A percentile compares a stretch with the other conserved stretches of the same genome.
Conservation (phyloP, 2,329 filamentous ascomycete species). For the Davidsoniella australis region DNA sequence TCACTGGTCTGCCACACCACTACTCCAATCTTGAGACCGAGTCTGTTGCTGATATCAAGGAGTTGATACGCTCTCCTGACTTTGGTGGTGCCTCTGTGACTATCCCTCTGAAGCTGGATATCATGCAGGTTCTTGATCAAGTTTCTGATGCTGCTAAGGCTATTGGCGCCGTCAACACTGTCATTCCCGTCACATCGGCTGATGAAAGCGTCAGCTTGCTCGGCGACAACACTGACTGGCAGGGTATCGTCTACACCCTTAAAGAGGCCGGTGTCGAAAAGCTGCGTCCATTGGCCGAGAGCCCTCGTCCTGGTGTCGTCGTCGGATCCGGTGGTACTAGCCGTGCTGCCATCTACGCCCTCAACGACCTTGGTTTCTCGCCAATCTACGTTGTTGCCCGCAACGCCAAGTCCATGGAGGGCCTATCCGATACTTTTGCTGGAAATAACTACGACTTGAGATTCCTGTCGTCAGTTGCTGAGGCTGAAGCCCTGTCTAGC, state of each 20-base stretch:
- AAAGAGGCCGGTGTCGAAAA: conserved; percentile 44
- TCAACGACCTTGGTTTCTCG: conserved; percentile 66
- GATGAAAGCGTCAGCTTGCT: conserved; percentile 27
- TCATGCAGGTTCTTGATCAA: conserved; percentile 66
- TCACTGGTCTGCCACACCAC: conserved; percentile 66
- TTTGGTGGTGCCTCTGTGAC: conserved; percentile 94
- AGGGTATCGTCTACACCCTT: conserved; percentile 72
- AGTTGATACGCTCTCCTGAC: conserved; percentile 48
- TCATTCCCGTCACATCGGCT: conserved; percentile 41
- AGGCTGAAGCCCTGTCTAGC: conserved; percentile 24
- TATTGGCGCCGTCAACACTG: conserved; percentile 91
- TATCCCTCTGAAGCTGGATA: conserved; percentile 82
- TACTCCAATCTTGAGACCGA: conserved; percentile 66
- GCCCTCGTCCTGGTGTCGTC: conserved; percentile 46
- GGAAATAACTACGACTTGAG: conserved; percentile 53
- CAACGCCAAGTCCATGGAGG: conserved; percentile 47
- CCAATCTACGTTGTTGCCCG: conserved; percentile 81
- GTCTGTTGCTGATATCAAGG: conserved; percentile 38
- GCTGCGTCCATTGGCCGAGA: conserved; percentile 13
- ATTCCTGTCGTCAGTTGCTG: conserved; percentile 30
- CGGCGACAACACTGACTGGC: conserved; percentile 93
- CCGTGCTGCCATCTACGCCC: conserved; percentile 74
- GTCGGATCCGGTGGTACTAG: conserved; percentile 86
- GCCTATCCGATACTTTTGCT: conserved; percentile 51
- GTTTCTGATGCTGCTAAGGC: conserved; percentile 60